Conservation (phyloP, 108 stramenopile species). For the Nitzschia putrida region DNA sequence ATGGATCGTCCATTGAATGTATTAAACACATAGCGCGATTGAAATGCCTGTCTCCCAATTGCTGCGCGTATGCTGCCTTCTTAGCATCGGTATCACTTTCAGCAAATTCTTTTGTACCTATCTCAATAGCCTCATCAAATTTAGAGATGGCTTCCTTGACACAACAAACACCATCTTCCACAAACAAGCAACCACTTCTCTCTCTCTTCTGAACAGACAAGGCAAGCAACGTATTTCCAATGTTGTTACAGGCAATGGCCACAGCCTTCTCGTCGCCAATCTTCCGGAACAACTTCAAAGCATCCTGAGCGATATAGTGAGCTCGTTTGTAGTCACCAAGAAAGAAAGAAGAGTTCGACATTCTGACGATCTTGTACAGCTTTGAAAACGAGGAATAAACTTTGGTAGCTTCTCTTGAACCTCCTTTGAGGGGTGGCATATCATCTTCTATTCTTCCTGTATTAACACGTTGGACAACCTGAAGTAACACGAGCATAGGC, state of each 20-base stretch:
- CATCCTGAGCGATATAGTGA: slow-evolving; percentile 43
- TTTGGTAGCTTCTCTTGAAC: slow-evolving; percentile 45
- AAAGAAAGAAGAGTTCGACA: slow-evolving; percentile 63
- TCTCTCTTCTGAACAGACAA: slow-evolving; percentile 20
- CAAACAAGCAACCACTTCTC: neutral
- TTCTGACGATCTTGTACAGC: slow-evolving; percentile 52
- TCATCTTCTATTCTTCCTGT: slow-evolving; percentile 38
- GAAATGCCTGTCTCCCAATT: slow-evolving; percentile 64
- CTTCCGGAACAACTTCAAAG: slow-evolving; percentile 54
- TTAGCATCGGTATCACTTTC: slow-evolving; percentile 21
- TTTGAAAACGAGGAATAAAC: slow-evolving; percentile 55
- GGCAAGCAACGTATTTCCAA: slow-evolving; percentile 57
- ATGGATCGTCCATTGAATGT: slow-evolving; percentile 30
- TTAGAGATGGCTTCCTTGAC: slow-evolving; percentile 20
- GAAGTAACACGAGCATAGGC: slow-evolving; percentile 37
- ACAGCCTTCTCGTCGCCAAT: slow-evolving; percentile 70
- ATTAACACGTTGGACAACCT: slow-evolving; percentile 49
- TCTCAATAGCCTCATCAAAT: slow-evolving; percentile 45
- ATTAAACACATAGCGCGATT: slow-evolving; percentile 66
- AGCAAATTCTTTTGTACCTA: slow-evolving; percentile 49
- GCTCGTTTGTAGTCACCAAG: slow-evolving; percentile 49
- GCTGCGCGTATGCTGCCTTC: slow-evolving; percentile 46
- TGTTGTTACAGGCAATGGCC: slow-evolving; percentile 61
- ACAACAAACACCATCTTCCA: slow-evolving; percentile 8
- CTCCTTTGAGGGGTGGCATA: slow-evolving; percentile 53